A percentile compares a stretch with the other conserved stretches of the same genome.
These are phyloP conservation scores for Talaromyces sp. DNA, from an alignment of 2,329 filamentous ascomycete genomes.

Conservation along the genomic window DNA sequence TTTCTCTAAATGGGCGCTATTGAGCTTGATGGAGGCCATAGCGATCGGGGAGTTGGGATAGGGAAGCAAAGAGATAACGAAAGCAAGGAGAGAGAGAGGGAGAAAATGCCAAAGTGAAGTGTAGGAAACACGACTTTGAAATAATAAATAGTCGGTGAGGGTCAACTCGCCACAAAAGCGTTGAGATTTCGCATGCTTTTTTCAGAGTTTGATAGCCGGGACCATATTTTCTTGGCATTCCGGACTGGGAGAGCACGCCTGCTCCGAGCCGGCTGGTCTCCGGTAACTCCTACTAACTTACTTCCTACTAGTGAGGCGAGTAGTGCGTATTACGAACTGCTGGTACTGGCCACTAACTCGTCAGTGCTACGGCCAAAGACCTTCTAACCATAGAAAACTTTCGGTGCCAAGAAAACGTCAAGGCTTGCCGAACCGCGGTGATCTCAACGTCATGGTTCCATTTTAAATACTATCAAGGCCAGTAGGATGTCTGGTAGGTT, in stretches of 20 bases:
- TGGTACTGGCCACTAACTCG: too few relatives aligned
- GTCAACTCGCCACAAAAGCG: conserved; percentile 1
- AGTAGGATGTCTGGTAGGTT: too few relatives aligned
- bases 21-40: conserved; percentile 1
- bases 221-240: conserved; percentile 1
- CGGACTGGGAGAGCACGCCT: background rate
- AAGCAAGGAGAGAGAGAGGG: background rate
- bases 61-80: background rate
- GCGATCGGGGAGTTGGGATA: background rate
- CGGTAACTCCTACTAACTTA: too few relatives aligned
- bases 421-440: background rate
- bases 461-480: background rate
- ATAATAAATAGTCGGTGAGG: conserved; percentile 3
- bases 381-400: background rate
- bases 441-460: background rate
- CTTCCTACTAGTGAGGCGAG: too few relatives aligned
- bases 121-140: background rate
- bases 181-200: background rate
- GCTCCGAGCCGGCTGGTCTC: too few relatives aligned
- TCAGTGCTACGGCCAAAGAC: too few relatives aligned
- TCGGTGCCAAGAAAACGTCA: background rate
- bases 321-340: too few relatives aligned
- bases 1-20: background rate
- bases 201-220: conserved; percentile 2
- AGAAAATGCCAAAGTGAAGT: background rate